Conservation (phyloP, 441 rosid species). For the Iberis amara region DNA sequence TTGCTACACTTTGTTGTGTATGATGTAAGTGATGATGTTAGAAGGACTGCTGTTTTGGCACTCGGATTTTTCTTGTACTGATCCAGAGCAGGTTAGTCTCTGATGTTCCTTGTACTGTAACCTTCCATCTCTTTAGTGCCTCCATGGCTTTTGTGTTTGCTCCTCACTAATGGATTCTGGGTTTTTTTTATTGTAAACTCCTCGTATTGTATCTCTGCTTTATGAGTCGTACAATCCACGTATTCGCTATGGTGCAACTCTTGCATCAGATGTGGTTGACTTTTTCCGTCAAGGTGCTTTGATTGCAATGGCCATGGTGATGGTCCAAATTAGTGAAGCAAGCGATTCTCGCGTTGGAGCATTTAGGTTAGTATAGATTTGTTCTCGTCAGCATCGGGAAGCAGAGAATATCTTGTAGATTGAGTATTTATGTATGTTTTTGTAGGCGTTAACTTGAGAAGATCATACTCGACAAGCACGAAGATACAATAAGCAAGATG, state of each 20-base stretch:
- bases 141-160: background rate
- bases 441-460: constrained; percentile 89
- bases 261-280: constrained; percentile 97
- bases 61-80: constrained; percentile 93
- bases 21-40: constrained; percentile 94
- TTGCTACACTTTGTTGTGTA: constrained; percentile 95
- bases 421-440: constrained; percentile 8
- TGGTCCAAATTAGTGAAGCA: constrained; percentile 92
- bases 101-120: constrained; percentile 12
- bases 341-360: constrained; percentile 92
- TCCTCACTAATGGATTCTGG: constrained; percentile 17
- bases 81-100: constrained; percentile 78
- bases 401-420: constrained; percentile 15
- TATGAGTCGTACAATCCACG: constrained; percentile 96
- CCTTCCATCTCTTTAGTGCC: constrained; percentile 1
- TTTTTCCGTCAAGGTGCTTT: constrained; percentile 99
- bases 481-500: constrained; percentile 99
- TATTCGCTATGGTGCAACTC: constrained; percentile 97
- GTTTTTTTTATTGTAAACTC: constrained; percentile 56
- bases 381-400: constrained; percentile 3
- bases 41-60: constrained; percentile 94
- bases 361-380: constrained; percentile 55
- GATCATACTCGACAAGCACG: constrained; percentile 90
- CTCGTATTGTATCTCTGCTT: constrained; percentile 85
- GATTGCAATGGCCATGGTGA: constrained; percentile 98